Conservation (phyloP, 2,329 filamentous ascomycete genomes). For the Graphilbum fragrans region DNA sequence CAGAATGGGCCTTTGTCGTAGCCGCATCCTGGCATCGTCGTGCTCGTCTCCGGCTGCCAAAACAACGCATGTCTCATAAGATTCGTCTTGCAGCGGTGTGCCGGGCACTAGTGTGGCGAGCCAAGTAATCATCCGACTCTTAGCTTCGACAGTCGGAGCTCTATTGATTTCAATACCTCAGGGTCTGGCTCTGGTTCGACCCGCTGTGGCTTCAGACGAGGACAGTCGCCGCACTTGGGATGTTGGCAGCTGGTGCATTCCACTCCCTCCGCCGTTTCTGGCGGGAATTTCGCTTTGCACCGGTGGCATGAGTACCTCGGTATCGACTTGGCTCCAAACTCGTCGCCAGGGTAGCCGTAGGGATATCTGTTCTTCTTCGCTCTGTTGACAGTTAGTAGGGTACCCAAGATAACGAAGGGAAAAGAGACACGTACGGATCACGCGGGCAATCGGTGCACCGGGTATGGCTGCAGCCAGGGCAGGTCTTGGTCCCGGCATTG, state of each 20-base stretch:
- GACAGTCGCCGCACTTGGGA: slow-evolving; percentile 46
- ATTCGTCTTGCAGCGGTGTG: background rate
- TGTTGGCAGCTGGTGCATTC: slow-evolving; percentile 49
- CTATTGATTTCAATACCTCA: slow-evolving; percentile 43
- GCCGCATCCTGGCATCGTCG: background rate
- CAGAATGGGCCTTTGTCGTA: background rate
- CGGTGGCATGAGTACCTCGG: slow-evolving; percentile 48
- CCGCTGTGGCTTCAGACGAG: slow-evolving; percentile 44
- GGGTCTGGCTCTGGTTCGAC: slow-evolving; percentile 51
- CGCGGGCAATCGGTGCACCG: slow-evolving; percentile 73
- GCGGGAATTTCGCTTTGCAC: slow-evolving; percentile 47
- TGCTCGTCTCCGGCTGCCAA: slow-evolving; percentile 1
- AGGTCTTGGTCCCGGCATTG: slow-evolving; percentile 44
- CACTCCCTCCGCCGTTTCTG: slow-evolving; percentile 34
- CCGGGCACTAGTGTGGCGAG: background rate
- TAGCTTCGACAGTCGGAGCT: slow-evolving; percentile 34
- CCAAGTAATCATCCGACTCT: slow-evolving; percentile 12
- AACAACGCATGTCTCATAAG: background rate
- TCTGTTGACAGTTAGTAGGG: slow-evolving; percentile 22
- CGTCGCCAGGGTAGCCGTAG: slow-evolving; percentile 57
- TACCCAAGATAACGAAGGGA: background rate
- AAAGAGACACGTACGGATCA: slow-evolving; percentile 51
- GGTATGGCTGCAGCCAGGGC: slow-evolving; percentile 55
- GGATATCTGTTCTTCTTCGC: slow-evolving; percentile 59
- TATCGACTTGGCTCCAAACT: slow-evolving; percentile 36